These are phyloP conservation scores for Apiospora malaysiana DNA, from an alignment of 2,329 filamentous ascomycete species.

Conservation along the genomic window DNA sequence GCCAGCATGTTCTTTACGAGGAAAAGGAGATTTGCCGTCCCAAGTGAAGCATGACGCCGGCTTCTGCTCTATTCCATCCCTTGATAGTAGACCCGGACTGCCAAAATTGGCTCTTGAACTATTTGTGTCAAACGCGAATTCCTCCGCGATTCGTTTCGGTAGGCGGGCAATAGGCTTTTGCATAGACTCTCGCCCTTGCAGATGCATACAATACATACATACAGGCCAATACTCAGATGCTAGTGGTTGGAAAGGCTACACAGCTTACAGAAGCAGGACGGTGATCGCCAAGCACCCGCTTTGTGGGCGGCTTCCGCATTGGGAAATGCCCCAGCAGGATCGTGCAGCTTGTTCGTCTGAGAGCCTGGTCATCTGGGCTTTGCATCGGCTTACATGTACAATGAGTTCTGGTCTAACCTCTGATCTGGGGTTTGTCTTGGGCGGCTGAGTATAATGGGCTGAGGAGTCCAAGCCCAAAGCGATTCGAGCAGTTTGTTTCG, in stretches of 20 bases:
- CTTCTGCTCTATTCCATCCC: conserved; percentile 3
- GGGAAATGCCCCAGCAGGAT: conserved; percentile 26
- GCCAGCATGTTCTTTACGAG: conserved; percentile 10
- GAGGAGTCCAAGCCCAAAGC: conserved; percentile 11
- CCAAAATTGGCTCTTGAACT: conserved; percentile 15
- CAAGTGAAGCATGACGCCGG: not conserved
- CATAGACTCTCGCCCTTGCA: conserved; percentile 10
- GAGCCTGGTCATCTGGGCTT: conserved; percentile 15
- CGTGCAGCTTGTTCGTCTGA: conserved; percentile 16
- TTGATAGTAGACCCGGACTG: conserved; percentile 3
- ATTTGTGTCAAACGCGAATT: conserved; percentile 16
- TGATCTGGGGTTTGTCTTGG: not conserved
- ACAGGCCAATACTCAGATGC: conserved; percentile 12
- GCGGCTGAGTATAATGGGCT: conserved; percentile 24
- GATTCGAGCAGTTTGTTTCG: conserved; percentile 22
- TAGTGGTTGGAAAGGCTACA: not conserved
- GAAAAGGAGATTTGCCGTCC: not conserved
- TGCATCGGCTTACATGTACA: conserved; percentile 8
- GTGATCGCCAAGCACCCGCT: conserved; percentile 21
- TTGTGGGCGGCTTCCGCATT: conserved; percentile 20
- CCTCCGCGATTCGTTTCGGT: conserved; percentile 9
- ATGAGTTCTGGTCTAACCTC: not conserved
- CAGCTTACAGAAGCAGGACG: not conserved
- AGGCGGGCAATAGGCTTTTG: conserved; percentile 1
- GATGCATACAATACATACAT: conserved; percentile 10